A percentile compares a stretch with the other conserved stretches of the same genome.
Conservation (phyloP, 768 basidiomycete genomes). For the Phanerochaete sordida region DNA sequence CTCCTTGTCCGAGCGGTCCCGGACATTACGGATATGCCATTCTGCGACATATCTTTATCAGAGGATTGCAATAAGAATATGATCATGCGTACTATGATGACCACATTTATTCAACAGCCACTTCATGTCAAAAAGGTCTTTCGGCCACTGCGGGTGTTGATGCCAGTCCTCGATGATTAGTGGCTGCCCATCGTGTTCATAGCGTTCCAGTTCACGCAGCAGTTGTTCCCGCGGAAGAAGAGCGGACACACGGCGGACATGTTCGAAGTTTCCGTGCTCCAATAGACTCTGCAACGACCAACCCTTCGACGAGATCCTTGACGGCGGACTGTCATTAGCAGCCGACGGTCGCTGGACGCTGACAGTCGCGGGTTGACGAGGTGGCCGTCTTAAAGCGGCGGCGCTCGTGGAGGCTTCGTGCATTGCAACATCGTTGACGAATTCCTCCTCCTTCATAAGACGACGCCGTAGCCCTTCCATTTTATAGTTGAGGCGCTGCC, state of each 20-base stretch:
- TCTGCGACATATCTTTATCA: not conserved
- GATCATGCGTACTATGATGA: slow-evolving; percentile 14
- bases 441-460: not conserved
- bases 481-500: not conserved
- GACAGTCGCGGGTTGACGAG: not conserved
- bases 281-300: slow-evolving; percentile 52
- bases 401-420: not conserved
- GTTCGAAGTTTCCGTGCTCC: slow-evolving; percentile 36
- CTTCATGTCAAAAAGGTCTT: slow-evolving; percentile 49
- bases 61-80: slow-evolving; percentile 23
- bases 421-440: not conserved
- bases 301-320: slow-evolving; percentile 32
- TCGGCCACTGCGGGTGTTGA: slow-evolving; percentile 50
- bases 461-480: not conserved
- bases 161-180: slow-evolving; percentile 65
- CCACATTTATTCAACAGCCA: slow-evolving; percentile 40
- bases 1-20: slow-evolving; percentile 48
- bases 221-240: slow-evolving; percentile 23
- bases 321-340: not conserved
- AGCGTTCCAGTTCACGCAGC: slow-evolving; percentile 33
- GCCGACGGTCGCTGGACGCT: not conserved
- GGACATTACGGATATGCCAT: slow-evolving; percentile 56
- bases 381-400: not conserved
- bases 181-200: slow-evolving; percentile 53
- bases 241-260: slow-evolving; percentile 36